phyloP scores from a whole-genome alignment of 2,329 filamentous ascomycete species.

The Cercospora janseana region DNA sequence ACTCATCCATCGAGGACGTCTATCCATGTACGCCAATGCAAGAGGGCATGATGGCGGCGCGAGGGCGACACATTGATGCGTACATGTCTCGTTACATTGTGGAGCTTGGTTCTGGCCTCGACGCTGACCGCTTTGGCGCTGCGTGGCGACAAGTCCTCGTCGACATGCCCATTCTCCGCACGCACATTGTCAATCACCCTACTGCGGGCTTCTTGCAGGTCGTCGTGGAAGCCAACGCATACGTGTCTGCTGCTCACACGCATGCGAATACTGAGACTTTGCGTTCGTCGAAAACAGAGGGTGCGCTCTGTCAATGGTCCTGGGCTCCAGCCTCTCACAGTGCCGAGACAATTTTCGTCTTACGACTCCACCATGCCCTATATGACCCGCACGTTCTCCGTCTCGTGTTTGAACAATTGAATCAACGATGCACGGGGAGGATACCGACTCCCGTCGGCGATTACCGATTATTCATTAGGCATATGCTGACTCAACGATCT shows the following conservation, averaged over 20 bases:
- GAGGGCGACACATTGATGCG: constrained; percentile 51
- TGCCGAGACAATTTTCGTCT: constrained; percentile 29
- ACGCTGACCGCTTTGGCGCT: constrained; percentile 35
- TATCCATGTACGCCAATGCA: constrained; percentile 42
- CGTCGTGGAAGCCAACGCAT: constrained; percentile 23
- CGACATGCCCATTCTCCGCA: constrained; percentile 40
- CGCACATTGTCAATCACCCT: constrained; percentile 27
- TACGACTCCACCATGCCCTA: constrained; percentile 29
- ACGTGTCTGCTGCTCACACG: background rate
- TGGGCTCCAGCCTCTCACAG: background rate
- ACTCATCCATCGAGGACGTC: constrained; percentile 45
- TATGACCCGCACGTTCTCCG: background rate
- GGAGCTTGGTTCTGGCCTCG: constrained; percentile 25
- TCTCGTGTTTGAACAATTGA: background rate
- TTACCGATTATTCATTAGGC: background rate
- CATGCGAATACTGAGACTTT: background rate
- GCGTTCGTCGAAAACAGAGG: background rate
- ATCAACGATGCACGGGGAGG: background rate
- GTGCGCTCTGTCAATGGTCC: too few species aligned
- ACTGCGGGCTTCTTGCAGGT: constrained; percentile 20
- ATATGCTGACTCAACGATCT: background rate
- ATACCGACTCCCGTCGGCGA: background rate
- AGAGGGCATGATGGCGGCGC: constrained; percentile 50
- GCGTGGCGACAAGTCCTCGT: constrained; percentile 40
- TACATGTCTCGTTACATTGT: constrained; percentile 49